Base-by-base conservation (phyloP, 768 basidiomycete genomes). In the Lactarius deliciosus region DNA sequence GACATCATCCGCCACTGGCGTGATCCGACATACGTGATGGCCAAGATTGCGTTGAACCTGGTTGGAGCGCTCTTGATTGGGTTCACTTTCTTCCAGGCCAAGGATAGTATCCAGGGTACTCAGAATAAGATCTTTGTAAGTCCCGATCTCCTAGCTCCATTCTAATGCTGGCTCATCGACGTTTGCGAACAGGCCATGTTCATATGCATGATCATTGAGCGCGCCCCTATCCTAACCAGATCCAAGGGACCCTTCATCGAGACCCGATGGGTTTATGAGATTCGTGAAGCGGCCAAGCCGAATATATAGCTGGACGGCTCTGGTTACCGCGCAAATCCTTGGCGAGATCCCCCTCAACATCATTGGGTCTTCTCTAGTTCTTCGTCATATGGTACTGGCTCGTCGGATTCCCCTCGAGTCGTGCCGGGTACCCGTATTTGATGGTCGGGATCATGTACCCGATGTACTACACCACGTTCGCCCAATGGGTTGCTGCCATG, bases 341-440 rank as follows among this genome's bases (percentile, higher is more conserved):
- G 75, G 77, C 40, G 82, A 83, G 72, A 50, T 81, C 1, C 81
- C 81, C 13, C 79, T 80, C 74, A 82, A 82, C 66, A 78, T 81
- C n/a, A 20, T 78, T 41, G 74, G 73, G 5, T 77, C 79, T 0
- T 75, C 79, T 11, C 7, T 84, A 22, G n/a, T 79, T 79, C 73
- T 83, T 80, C 73, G 45, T 79, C 50, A 80, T 80, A 72, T 85
- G 81, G 82, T 84, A 79, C 70, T 83, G 79, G 79, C 76, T 80
- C 8, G 78, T 82, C 58, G 81, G 80, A 7, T 79, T 77, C 69
- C 72, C 74, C 7, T 70, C 73, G 16, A 71, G 74, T 56, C 77
- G 81, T 36, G 79, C 75, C 0, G 80, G 77, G 5, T 82, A 75
- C 72, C 75, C 78, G 11, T 81, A 78, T 71, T 73, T 83, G 20